Conservation (phyloP, 768 basidiomycete species). For the Lactarius deliciosus region DNA sequence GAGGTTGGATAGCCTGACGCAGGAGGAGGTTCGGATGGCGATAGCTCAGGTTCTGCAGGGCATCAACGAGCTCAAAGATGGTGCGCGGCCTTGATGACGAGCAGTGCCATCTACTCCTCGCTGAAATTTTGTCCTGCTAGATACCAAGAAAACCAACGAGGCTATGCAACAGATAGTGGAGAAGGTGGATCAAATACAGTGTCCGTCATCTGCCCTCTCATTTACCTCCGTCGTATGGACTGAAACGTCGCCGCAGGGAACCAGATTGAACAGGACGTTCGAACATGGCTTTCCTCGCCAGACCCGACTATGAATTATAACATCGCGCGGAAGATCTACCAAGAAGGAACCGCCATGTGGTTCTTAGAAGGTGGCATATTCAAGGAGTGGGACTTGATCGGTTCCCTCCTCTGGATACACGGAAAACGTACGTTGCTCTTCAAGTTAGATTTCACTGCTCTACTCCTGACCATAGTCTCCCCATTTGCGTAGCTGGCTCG, state of each 20-base stretch:
- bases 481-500: not conserved
- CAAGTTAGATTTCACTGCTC: not conserved
- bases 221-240: not conserved
- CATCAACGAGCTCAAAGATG: not conserved
- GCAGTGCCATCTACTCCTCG: accelerated
- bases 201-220: not conserved
- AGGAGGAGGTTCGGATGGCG: not conserved
- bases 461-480: not conserved
- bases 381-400: not conserved
- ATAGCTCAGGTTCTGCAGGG: not conserved
- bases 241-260: not conserved
- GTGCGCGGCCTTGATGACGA: not conserved
- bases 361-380: not conserved
- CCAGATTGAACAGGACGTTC: no score
- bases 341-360: not conserved
- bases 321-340: not conserved
- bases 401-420: not conserved
- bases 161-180: not conserved
- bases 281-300: not conserved
- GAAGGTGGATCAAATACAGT: not conserved
- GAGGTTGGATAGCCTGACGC: not conserved
- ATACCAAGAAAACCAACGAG: not conserved
- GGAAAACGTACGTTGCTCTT: not conserved
- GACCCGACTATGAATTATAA: not conserved
- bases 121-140: not conserved